Base-by-base conservation (phyloP, 2,329 filamentous ascomycete genomes). In the Monilinia fructigena region DNA sequence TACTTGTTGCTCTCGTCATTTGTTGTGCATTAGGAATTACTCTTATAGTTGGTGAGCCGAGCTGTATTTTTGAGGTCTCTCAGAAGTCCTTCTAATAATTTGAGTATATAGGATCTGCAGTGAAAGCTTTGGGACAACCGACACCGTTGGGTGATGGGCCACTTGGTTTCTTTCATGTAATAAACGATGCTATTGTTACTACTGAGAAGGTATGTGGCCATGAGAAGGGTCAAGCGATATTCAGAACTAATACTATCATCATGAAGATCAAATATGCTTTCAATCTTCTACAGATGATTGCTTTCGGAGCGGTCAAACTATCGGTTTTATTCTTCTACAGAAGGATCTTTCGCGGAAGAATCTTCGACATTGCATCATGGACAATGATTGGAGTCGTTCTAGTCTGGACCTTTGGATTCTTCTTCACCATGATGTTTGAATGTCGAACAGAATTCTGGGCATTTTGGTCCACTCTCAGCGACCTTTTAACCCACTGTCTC, bases 381-480 rank as follows among this genome's bases (percentile, higher is more conserved):
- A 52, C 48, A 6, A 52, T 52, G 48, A 26, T 52, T 11, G 48
- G 48, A 26, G 48, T 52, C 1, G 48, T 52, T n/a, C 26, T 52
- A 52, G 14, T 52, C 5, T 52, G 48, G 48, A 52, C 48, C 12
- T 26, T 52, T 16, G 48, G 48, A 16, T 52, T 52, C 11, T 52
- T 52, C 23, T 52, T 52, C 48, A 52, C 48, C 48, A 52, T 52
- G 48, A 52, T 52, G 48, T 52, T 52, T 52, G 48, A 52, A 52
- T 52, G 48, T 26, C 48, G 48, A 26, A 52, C 48, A 2, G 48
- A 52, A 16, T 52, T 52, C 48, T 52, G 48, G 48, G 48, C 48
- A 26, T 52, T 52, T 12, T 52, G 48, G 48, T 52, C 48, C 4
- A 52, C 48, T 4, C 48, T 52, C n/a, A 26, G 23, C 5, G 48